Evolutionary conservation across 176 grass and related monocot species (phyloP), one percentile per base, ranked within the genome.

Genomic region (Miscanthus lutarioriparius): DNA sequence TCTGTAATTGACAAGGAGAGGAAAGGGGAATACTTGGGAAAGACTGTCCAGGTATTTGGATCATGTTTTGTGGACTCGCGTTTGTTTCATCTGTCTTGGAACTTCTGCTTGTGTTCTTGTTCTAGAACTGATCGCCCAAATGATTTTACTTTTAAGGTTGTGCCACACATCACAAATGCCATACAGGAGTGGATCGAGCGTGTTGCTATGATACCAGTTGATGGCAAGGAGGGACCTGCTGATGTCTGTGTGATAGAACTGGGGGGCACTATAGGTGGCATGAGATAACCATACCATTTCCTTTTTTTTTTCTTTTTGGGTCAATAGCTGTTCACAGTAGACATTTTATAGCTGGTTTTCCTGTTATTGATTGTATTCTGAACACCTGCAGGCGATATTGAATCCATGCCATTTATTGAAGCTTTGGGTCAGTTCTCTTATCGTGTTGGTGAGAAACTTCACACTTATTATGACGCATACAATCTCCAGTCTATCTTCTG

Each of bases 381-480:
- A 75, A 77, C 70, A 76, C 68, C 65, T 88, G 44, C 83, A 95
- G 93, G 93, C 19, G 93, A 95, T 68, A 90, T 95, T 37, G 93
- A 95, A 86, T 95, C 93, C 23, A 95, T 95, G 93, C 90, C 93
- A 76, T 95, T 92, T 71, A 92, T 95, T 27, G 93, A 95, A 87
- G 93, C 93, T 72, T 79, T 95, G 76, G 90, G 90, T 84, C 93
- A 95, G 64, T 92, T 95, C 80, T 95, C 93, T 30, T 92, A 88
- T 86, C 88, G 67, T 76, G 93, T 92, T 78, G 93, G 93, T 95
- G 38, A 92, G 88, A 17, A 80, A 32, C 72, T 47, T 61, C 30
- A 71, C 27, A 43, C 19, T 64, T 75, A 49, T n/a, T 81, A n/a
- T 67, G 16, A 78, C 11, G 4, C 61, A 64, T 61, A 70, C 45